These are phyloP conservation scores for Trichoderma asperellum DNA, from an alignment of 2,329 filamentous ascomycete genomes.

Conservation along the genomic window DNA sequence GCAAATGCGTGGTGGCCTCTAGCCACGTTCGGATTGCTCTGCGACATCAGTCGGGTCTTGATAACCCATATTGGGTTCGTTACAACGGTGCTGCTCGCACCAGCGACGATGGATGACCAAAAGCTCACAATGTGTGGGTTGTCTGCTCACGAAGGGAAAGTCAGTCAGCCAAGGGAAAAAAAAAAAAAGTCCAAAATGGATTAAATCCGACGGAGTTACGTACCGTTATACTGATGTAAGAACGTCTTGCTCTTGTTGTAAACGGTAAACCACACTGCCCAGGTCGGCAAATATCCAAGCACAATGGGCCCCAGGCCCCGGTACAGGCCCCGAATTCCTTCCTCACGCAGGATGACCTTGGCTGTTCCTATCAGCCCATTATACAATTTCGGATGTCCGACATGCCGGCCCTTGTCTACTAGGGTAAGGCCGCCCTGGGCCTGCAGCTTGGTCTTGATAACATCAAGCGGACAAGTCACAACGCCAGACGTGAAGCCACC, in stretches of 20 bases:
- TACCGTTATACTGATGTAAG: slow-evolving; percentile 69
- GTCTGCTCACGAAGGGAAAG: slow-evolving; percentile 49
- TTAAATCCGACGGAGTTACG: slow-evolving; percentile 28
- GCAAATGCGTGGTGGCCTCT: slow-evolving; percentile 53
- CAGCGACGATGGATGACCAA: slow-evolving; percentile 87
- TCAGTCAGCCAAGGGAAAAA: background rate
- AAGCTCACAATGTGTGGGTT: slow-evolving; percentile 80
- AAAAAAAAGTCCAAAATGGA: slow-evolving; percentile 22
- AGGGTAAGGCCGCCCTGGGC: slow-evolving; percentile 82
- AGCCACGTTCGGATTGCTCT: slow-evolving; percentile 60
- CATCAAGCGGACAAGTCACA: slow-evolving; percentile 94
- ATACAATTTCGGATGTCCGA: slow-evolving; percentile 67
- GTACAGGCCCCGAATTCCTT: slow-evolving; percentile 89
- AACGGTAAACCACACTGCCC: slow-evolving; percentile 97
- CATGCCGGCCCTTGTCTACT: slow-evolving; percentile 53
- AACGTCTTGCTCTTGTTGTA: slow-evolving; percentile 87
- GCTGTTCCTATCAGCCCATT: slow-evolving; percentile 86
- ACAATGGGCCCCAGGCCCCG: slow-evolving; percentile 92
- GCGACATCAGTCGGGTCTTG: slow-evolving; percentile 97
- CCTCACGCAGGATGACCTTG: slow-evolving; percentile 80
- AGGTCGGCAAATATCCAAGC: slow-evolving; percentile 92
- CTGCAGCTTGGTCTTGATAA: slow-evolving; percentile 98
- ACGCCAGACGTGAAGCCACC: slow-evolving; percentile 92
- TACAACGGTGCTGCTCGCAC: slow-evolving; percentile 87
- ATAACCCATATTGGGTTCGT: slow-evolving; percentile 99